Percentiles rank a stretch among this genome's conserved stretches.
Conservation (phyloP, 495 filamentous ascomycete species). For the Hypoxylon intermedium region DNA sequence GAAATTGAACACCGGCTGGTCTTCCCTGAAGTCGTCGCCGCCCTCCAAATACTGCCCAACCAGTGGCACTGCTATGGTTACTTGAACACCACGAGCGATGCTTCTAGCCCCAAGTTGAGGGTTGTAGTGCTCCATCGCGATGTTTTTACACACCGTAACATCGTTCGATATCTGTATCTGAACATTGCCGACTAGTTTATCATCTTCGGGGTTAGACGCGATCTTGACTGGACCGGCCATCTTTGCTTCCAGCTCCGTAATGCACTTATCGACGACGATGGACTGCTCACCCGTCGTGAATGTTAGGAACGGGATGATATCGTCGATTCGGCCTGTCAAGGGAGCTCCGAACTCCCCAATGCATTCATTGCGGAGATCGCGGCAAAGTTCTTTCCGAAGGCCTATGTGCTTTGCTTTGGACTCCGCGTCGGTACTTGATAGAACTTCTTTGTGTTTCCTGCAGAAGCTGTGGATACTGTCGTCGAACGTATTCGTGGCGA, state of each 20-base stretch:
- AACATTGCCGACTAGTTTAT: slow-evolving; percentile 48
- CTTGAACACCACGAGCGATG: slow-evolving; percentile 29
- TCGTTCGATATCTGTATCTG: slow-evolving; percentile 45
- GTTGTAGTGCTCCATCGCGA: slow-evolving; percentile 48
- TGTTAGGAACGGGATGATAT: slow-evolving; percentile 57
- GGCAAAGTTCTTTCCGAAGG: slow-evolving; percentile 42
- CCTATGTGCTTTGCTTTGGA: slow-evolving; percentile 28
- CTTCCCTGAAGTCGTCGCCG: slow-evolving; percentile 43
- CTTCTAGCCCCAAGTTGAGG: slow-evolving; percentile 51
- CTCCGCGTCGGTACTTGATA: slow-evolving; percentile 30
- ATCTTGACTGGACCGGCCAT: slow-evolving; percentile 32
- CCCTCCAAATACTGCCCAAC: slow-evolving; percentile 40
- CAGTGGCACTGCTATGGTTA: slow-evolving; percentile 34
- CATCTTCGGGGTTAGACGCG: slow-evolving; percentile 41
- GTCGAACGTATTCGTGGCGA: slow-evolving; percentile 60
- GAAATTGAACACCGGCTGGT: slow-evolving; percentile 34
- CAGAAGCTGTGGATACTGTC: slow-evolving; percentile 49
- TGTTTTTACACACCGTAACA: slow-evolving; percentile 43
- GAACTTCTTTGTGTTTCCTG: slow-evolving; percentile 27
- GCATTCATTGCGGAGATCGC: slow-evolving; percentile 43
- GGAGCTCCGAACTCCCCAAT: slow-evolving; percentile 43
- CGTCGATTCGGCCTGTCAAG: slow-evolving; percentile 50
- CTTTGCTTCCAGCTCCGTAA: slow-evolving; percentile 48
- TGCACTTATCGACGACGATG: slow-evolving; percentile 53
- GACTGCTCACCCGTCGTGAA: slow-evolving; percentile 52